Conservation (phyloP, 2,329 filamentous ascomycete genomes). For the Ceratocystis harringtonii region DNA sequence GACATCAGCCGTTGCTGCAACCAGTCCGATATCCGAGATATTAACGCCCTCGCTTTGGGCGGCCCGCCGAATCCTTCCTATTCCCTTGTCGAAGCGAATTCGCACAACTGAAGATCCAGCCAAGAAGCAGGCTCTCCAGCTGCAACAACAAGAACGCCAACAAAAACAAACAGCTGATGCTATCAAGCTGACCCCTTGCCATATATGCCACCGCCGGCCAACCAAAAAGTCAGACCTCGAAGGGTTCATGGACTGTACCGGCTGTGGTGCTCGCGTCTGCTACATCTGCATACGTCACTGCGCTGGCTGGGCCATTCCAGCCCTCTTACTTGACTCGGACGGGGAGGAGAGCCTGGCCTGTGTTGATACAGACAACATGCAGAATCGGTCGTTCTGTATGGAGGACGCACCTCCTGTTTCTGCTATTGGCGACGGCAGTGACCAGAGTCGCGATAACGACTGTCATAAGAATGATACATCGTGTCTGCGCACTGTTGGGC, state of each 20-base stretch:
- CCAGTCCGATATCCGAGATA: neutral
- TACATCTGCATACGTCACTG: slow-evolving; percentile 56
- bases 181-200: slow-evolving; percentile 38
- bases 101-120: neutral
- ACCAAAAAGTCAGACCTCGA: slow-evolving; percentile 51
- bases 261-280: slow-evolving; percentile 47
- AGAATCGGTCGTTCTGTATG: neutral
- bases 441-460: neutral
- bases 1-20: neutral
- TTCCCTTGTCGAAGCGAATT: neutral
- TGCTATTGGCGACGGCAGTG: neutral
- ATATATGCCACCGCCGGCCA: slow-evolving; percentile 52
- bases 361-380: neutral
- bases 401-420: neutral
- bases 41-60: neutral
- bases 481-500: neutral
- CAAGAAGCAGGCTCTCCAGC: neutral
- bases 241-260: slow-evolving; percentile 47
- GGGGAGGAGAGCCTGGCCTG: neutral
- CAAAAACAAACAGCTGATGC: slow-evolving; percentile 4
- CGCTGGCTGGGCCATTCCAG: slow-evolving; percentile 29
- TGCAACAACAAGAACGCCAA: slow-evolving; percentile 17
- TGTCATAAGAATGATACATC: neutral
- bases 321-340: neutral
- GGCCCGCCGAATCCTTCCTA: slow-evolving; percentile 5